phyloP scores from a whole-genome alignment of 345 rosid genomes.

The Aquilaria malaccensis region DNA sequence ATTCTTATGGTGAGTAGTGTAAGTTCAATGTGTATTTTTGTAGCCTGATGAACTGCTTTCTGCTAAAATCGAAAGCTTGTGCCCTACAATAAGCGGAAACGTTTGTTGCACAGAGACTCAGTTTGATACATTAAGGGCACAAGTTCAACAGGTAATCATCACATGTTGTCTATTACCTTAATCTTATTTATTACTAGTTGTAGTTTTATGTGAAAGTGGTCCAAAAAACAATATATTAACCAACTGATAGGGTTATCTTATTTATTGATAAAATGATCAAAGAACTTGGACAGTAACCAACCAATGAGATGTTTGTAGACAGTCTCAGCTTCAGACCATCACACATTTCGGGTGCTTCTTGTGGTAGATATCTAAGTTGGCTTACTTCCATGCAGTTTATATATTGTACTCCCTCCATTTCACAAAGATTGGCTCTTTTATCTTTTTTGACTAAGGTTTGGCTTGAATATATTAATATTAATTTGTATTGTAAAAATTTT shows the following conservation, averaged over 20 bases:
- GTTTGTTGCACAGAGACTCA: conserved; percentile 93
- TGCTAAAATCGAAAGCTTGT: conserved; percentile 86
- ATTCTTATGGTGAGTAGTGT: conserved; percentile 4
- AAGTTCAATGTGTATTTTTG: conserved; percentile 14
- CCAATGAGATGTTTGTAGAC: too few species aligned
- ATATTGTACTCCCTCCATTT: background rate
- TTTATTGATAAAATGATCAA: too few species aligned
- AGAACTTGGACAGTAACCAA: too few species aligned
- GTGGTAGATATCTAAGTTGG: background rate
- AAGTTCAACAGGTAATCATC: conserved; percentile 77
- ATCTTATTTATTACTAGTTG: too few species aligned
- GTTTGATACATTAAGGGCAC: conserved; percentile 76
- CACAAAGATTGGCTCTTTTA: too few species aligned
- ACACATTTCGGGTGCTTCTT: too few species aligned
- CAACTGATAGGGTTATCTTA: too few species aligned
- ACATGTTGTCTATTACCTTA: conserved; percentile 3
- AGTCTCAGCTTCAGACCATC: too few species aligned
- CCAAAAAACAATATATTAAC: too few species aligned
- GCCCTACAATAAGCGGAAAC: conserved; percentile 84
- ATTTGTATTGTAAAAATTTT: background rate
- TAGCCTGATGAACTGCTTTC: conserved; percentile 90
- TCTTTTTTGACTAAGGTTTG: too few species aligned
- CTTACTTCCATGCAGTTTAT: background rate
- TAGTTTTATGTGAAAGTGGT: too few species aligned
- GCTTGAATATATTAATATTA: background rate